phyloP scores from a whole-genome alignment of 163 green algal species.

The Chlorella variabilis region DNA sequence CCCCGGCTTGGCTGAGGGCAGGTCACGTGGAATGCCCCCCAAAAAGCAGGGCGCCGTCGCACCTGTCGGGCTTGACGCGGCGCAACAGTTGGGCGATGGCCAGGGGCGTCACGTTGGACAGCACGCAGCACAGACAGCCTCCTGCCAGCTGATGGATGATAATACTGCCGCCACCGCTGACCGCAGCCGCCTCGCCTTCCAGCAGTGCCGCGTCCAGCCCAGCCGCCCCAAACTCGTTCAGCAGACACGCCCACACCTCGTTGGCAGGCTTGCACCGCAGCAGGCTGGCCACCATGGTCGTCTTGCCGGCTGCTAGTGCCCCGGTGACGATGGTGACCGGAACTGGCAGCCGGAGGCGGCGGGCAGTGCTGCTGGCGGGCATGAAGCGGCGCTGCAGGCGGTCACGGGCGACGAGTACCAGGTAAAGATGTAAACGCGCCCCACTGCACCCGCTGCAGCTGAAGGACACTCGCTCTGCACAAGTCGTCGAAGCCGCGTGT shows the following conservation, averaged over 20 bases:
- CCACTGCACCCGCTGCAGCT: neutral
- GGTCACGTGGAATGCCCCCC: no score
- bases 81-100: constrained; percentile 74
- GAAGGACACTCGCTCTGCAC: neutral
- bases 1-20: no score
- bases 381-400: no score
- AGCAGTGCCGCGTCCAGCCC: constrained; percentile 65
- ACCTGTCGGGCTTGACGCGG: constrained; percentile 59
- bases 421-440: neutral
- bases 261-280: neutral
- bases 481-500: no score
- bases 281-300: constrained; percentile 17
- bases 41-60: no score
- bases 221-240: constrained; percentile 70
- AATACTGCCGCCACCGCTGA: constrained; percentile 5
- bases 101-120: constrained; percentile 55
- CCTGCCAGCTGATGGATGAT: constrained; percentile 67
- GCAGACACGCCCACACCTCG: constrained; percentile 61
- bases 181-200: constrained; percentile 10
- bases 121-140: constrained; percentile 78
- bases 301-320: constrained; percentile 28
- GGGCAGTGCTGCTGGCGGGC: neutral
- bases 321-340: constrained; percentile 19
- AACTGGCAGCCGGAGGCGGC: constrained; percentile 32
- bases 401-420: no score